Percentiles rank a stretch among this genome's conserved stretches.
These are phyloP conservation scores for Endocarpon pusillum DNA, from an alignment of 495 filamentous ascomycete species.

Conservation along the genomic window DNA sequence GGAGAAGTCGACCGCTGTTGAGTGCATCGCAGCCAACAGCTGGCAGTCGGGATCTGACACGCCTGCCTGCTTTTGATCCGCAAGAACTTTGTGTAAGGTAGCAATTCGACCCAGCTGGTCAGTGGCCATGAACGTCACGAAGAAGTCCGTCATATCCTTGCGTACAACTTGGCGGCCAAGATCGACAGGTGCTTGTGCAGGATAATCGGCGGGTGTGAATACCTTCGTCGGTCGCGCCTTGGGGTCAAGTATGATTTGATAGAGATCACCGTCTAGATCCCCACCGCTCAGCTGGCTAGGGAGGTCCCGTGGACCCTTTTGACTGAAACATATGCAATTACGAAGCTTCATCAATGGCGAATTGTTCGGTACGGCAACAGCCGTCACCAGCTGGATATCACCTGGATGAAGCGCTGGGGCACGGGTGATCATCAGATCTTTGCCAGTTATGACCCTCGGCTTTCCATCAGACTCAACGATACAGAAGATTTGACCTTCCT, in stretches of 20 bases:
- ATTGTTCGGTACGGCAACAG: constrained; percentile 32
- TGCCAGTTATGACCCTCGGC: constrained; percentile 7
- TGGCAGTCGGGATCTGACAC: constrained; percentile 40
- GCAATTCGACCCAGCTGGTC: constrained; percentile 59
- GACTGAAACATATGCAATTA: constrained; percentile 68
- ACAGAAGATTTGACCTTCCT: constrained; percentile 50
- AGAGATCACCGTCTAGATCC: constrained; percentile 70
- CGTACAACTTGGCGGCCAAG: constrained; percentile 35
- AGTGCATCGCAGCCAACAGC: constrained; percentile 50
- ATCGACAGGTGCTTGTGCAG: constrained; percentile 31
- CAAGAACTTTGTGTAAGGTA: constrained; percentile 45
- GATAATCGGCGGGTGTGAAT: constrained; percentile 48
- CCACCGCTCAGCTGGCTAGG: constrained; percentile 64
- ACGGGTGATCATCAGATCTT: constrained; percentile 38
- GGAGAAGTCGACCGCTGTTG: constrained; percentile 66
- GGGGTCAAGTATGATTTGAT: constrained; percentile 54
- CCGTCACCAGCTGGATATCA: constrained; percentile 49
- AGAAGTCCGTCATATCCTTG: constrained; percentile 58
- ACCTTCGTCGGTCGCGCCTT: constrained; percentile 21
- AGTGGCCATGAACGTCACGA: constrained; percentile 62
- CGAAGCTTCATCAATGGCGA: constrained; percentile 40
- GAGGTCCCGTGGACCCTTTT: constrained; percentile 49
- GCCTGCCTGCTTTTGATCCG: constrained; percentile 40
- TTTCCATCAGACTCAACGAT: constrained; percentile 23
- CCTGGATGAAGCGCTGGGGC: constrained; percentile 66